Percentiles rank a stretch among this genome's conserved stretches.
Evolutionary conservation across 805 yeast genomes (phyloP).

Genomic region (Metschnikowia colocasiae): DNA sequence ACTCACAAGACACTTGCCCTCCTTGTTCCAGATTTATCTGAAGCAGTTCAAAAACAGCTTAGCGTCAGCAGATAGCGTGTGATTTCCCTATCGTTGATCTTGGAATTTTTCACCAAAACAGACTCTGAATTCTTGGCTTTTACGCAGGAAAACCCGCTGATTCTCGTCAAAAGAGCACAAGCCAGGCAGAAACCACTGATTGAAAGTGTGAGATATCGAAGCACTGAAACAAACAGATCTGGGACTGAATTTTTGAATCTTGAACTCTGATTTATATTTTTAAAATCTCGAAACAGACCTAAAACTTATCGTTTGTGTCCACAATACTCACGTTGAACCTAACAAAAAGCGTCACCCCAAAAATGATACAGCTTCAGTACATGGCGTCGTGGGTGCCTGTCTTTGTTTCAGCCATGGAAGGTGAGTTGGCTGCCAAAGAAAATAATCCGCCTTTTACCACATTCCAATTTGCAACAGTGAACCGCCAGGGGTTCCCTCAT

Average conservation of each 20-base stretch:
- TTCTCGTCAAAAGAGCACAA: not conserved
- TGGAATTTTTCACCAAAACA: not conserved
- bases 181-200: not conserved
- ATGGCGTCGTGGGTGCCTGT: conserved; percentile 77
- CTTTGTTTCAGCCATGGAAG: conserved; percentile 50
- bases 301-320: not conserved
- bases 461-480: conserved; percentile 69
- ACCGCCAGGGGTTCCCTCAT: conserved; percentile 49
- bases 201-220: not conserved
- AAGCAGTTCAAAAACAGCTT: not conserved
- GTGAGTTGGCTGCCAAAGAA: conserved; percentile 33
- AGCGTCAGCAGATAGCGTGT: not conserved
- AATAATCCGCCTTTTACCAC: conserved; percentile 47
- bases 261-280: not conserved
- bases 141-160: not conserved
- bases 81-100: not conserved
- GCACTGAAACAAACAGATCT: not conserved
- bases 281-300: not conserved
- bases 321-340: not conserved
- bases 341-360: not conserved
- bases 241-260: not conserved
- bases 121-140: not conserved
- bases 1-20: conserved; percentile 1
- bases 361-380: conserved; percentile 29
- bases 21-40: not conserved